Percentiles rank a stretch among this genome's conserved stretches.
Conservation (phyloP, 2,329 filamentous ascomycete genomes). For the Colletotrichum paranaense region DNA sequence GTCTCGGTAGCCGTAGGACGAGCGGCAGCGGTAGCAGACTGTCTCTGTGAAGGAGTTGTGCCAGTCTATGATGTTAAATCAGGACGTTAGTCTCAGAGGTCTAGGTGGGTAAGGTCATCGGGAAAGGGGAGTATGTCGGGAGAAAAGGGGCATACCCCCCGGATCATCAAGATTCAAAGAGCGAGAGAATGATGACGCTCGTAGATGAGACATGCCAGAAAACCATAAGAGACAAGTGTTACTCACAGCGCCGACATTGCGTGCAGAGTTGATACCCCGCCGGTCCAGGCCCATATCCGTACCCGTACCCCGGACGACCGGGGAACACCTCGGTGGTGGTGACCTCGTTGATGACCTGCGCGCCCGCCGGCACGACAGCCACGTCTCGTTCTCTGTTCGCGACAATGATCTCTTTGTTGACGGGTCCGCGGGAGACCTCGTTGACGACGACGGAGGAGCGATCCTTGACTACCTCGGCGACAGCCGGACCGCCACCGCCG, state of each 20-base stretch:
- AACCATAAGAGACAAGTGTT: background rate
- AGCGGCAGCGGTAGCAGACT: conserved; percentile 6
- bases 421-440: background rate
- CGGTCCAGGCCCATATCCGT: background rate
- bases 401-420: background rate
- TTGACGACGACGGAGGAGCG: background rate
- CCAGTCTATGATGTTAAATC: background rate
- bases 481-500: background rate
- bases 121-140: background rate
- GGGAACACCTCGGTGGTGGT: background rate
- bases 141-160: background rate
- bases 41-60: background rate
- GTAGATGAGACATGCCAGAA: background rate
- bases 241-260: conserved; percentile 8
- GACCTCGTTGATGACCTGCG: background rate
- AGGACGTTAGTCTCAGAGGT: background rate
- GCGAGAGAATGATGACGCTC: background rate
- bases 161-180: background rate
- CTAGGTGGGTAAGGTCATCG: too few species aligned
- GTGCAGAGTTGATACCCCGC: conserved; percentile 4
- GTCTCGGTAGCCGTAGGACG: background rate
- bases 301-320: background rate
- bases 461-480: background rate
- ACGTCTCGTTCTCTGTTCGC: background rate
- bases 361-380: background rate